Evolutionary conservation across 352 stramenopile species (phyloP).

Genomic region (Phytophthora hybrid): DNA sequence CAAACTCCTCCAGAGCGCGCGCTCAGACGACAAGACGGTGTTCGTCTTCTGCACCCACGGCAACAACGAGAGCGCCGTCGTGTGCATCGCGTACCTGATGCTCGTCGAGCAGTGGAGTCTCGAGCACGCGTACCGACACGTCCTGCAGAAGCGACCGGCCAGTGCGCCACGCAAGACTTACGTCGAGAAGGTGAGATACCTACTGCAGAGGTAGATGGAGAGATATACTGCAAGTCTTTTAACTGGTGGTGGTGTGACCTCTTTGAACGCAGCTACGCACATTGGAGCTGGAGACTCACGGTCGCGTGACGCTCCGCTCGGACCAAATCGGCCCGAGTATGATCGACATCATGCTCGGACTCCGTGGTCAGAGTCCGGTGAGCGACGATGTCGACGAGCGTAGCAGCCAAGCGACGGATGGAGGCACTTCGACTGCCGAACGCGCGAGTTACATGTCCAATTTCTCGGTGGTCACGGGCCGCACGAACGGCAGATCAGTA

Average conservation of each 20-base stretch:
- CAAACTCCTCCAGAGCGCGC: conserved; percentile 53
- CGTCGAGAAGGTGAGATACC: conserved; percentile 61
- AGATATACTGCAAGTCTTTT: neutral
- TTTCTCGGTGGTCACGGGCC: conserved; percentile 55
- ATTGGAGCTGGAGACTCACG: conserved; percentile 66
- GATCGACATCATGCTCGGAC: conserved; percentile 78
- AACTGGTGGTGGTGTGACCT: conserved; percentile 7
- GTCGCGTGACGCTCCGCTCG: conserved; percentile 65
- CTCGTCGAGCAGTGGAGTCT: conserved; percentile 65
- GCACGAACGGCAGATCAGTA: conserved; percentile 60
- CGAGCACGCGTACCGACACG: conserved; percentile 67
- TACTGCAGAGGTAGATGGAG: neutral
- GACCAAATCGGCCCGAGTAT: conserved; percentile 75
- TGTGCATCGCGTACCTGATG: conserved; percentile 77
- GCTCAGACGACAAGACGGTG: conserved; percentile 52
- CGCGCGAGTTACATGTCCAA: conserved; percentile 71
- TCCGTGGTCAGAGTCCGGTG: conserved; percentile 50
- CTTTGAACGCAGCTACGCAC: conserved; percentile 46
- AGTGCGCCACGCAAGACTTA: conserved; percentile 72
- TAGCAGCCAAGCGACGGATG: conserved; percentile 57
- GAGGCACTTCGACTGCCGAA: conserved; percentile 50
- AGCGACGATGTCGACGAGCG: conserved; percentile 52
- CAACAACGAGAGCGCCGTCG: conserved; percentile 75
- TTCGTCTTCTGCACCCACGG: conserved; percentile 81
- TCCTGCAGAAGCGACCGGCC: conserved; percentile 64